Evolutionary conservation across 164 flowering plant genomes (phyloP), one percentile per base, ranked within the genome.

Genomic region (Umbilicus rupestris): DNA sequence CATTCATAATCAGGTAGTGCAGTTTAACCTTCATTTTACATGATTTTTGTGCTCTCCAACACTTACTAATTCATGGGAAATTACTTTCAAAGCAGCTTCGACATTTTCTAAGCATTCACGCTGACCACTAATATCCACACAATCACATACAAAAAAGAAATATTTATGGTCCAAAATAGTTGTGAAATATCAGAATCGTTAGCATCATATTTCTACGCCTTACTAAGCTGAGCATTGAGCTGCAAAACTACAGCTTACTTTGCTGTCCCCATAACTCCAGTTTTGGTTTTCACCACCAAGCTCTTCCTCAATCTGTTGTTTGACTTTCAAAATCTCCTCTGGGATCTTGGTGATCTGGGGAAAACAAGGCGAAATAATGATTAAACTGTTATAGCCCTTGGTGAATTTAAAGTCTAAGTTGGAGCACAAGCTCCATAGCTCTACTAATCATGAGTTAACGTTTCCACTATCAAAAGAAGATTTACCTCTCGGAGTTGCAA

Each of bases 221-320:
- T 9, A 44, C 57, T 35, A n/a, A 20, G 41, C 62, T 70, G 39
- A 14, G 31, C 7, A 45, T 42, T 3, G 2, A 41, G 45, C 20
- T 6, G 46, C 8, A 14, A 29, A 62, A 1, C 6, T 42, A 12
- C 55, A 58, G 65, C 85, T 82, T 72, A 92, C 97, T 75, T 71
- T 84, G 66, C 55, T 70, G 66, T 90, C 96, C 42, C 68, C 83
- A 58, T 77, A 90, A 60, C 75, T 74, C 98, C 96, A 90, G 70
- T 31, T 82, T 66, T 84, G 90, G 45, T 87, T 90, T 68, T 86
- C 88, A 35, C 96, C 94, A 68, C 78, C 79, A 58, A 89, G 28
- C 65, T 90, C 97, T 73, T 83, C 71, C 16, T 85, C 87, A 75
- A 90, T 69, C 75, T 92, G 93, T 75, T 73, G 84, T 73, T 86